These are phyloP conservation scores for Ceratocystis papillata DNA, from an alignment of 2,329 filamentous ascomycete genomes.

Conservation along the genomic window DNA sequence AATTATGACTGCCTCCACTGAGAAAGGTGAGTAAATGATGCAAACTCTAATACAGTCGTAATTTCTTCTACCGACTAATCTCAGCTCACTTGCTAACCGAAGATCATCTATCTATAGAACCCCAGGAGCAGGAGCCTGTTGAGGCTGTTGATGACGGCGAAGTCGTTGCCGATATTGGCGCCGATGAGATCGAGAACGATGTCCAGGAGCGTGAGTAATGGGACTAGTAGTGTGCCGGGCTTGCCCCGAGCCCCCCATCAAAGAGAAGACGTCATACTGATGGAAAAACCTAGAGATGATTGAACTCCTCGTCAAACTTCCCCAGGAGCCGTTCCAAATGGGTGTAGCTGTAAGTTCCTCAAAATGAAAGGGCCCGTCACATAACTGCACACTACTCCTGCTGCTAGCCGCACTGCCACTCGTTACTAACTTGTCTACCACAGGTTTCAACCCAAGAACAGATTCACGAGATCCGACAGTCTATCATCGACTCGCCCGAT, in stretches of 20 bases:
- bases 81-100: conserved; percentile 16
- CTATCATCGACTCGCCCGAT: conserved; percentile 82
- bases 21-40: conserved; percentile 15
- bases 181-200: conserved; percentile 15
- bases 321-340: conserved; percentile 19
- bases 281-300: conserved; percentile 18
- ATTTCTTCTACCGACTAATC: too few relatives aligned
- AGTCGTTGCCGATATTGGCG: conserved; percentile 9
- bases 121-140: conserved; percentile 18
- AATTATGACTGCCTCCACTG: conserved; percentile 19
- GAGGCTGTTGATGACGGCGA: conserved; percentile 14
- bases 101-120: background rate
- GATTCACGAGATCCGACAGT: conserved; percentile 92
- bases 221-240: background rate
- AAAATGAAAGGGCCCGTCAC: background rate
- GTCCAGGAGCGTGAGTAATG: conserved; percentile 15
- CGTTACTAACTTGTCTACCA: background rate
- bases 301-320: conserved; percentile 23
- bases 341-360: conserved; percentile 18
- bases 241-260: background rate
- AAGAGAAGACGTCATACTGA: background rate
- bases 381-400: background rate
- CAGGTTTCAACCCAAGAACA: conserved; percentile 89
- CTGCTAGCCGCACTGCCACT: background rate
- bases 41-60: too few relatives aligned